These are phyloP conservation scores for Umbelopsis sp. DNA, from an alignment of 192 early-diverging fungal species.

Conservation along the genomic window DNA sequence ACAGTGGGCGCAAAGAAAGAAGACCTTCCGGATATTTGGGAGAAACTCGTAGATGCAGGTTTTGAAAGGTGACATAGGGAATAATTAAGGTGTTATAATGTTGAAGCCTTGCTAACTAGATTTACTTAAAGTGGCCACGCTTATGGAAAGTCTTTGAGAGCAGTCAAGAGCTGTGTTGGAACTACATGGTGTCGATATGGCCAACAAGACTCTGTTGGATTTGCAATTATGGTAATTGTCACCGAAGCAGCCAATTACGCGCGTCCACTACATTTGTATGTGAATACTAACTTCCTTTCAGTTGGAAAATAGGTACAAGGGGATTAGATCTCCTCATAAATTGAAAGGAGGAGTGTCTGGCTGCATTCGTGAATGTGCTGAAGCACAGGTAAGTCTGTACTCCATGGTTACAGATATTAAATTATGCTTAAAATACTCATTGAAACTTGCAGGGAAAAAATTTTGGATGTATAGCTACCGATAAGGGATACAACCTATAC, in stretches of 20 bases:
- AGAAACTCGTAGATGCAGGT: conserved; percentile 59
- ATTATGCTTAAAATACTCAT: conserved; percentile 15
- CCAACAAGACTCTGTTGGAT: conserved; percentile 66
- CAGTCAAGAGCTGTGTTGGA: conserved; percentile 72
- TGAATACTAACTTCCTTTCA: not conserved
- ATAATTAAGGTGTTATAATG: not conserved
- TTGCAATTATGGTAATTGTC: conserved; percentile 51
- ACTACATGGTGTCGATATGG: conserved; percentile 72
- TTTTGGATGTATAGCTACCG: conserved; percentile 67
- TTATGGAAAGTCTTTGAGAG: conserved; percentile 69
- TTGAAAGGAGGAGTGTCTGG: conserved; percentile 70
- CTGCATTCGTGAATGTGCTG: conserved; percentile 65
- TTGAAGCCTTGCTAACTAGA: not conserved
- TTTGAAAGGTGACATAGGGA: conserved; percentile 50
- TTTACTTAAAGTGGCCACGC: conserved; percentile 54
- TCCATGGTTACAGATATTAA: not conserved
- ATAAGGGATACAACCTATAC: conserved; percentile 71
- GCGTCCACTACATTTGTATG: not conserved
- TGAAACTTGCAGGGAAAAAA: conserved; percentile 39
- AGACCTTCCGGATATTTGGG: conserved; percentile 68
- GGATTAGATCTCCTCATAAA: conserved; percentile 69
- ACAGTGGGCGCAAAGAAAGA: conserved; percentile 59
- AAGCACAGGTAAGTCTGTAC: conserved; percentile 44
- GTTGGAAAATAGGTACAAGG: conserved; percentile 69
- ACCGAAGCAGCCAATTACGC: not conserved